Percentiles rank a stretch among this genome's conserved stretches.
These are phyloP conservation scores for Spergularia bocconei DNA, from an alignment of 148 eudicot genomes.

Conservation along the genomic window DNA sequence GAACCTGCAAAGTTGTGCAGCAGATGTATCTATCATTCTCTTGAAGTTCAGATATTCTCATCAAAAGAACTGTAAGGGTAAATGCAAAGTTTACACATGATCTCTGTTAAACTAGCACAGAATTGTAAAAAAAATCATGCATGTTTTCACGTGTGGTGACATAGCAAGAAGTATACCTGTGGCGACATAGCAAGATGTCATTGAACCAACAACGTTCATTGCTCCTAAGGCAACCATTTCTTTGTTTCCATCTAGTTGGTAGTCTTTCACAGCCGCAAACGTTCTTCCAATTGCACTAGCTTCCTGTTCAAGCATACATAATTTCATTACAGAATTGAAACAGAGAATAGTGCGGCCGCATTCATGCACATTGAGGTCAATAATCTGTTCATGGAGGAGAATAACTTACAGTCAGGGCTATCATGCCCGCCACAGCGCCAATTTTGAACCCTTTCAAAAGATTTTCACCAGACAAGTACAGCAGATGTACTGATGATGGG, in stretches of 20 bases:
- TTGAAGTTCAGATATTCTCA: not conserved
- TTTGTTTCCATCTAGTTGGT: conserved; percentile 66
- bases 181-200: conserved; percentile 70
- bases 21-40: not conserved
- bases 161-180: conserved; percentile 35
- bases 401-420: conserved; percentile 66
- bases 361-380: not conserved
- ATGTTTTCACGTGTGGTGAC: too few relatives aligned
- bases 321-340: not conserved
- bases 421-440: conserved; percentile 73
- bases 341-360: not conserved
- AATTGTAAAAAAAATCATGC: too few relatives aligned
- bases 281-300: conserved; percentile 68
- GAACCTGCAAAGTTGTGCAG: conserved; percentile 54
- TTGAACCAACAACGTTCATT: conserved; percentile 62
- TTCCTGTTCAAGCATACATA: conserved; percentile 39
- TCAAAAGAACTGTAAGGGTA: not conserved
- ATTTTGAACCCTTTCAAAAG: conserved; percentile 62
- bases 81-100: too few relatives aligned
- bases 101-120: too few relatives aligned
- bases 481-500: conserved; percentile 47
- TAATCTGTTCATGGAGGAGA: not conserved
- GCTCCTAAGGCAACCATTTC: conserved; percentile 68
- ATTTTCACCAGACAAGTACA: conserved; percentile 57
- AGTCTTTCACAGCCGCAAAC: conserved; percentile 62